Conservation (phyloP, 2,329 filamentous ascomycete genomes). For the Hypoxylon sp. region DNA sequence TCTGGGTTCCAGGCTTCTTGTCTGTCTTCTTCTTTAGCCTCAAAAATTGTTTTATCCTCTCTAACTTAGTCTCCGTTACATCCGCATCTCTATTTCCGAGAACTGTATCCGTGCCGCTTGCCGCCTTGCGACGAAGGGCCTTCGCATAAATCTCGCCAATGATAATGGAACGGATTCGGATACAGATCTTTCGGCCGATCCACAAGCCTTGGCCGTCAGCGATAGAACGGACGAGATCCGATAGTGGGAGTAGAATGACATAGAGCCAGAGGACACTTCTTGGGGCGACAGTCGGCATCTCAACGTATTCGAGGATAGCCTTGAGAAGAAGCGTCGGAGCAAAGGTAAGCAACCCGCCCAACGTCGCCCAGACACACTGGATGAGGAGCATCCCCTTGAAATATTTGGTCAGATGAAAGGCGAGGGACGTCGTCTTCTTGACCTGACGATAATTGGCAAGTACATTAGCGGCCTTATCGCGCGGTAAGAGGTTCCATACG, state of each 20-base stretch:
- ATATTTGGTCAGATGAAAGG: slow-evolving; percentile 84
- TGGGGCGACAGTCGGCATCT: slow-evolving; percentile 80
- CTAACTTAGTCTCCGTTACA: slow-evolving; percentile 57
- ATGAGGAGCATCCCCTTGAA: slow-evolving; percentile 82
- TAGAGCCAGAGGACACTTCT: slow-evolving; percentile 95
- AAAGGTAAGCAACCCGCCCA: slow-evolving; percentile 88
- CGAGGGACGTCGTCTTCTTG: slow-evolving; percentile 83
- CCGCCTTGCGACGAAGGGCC: slow-evolving; percentile 89
- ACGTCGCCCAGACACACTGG: slow-evolving; percentile 83
- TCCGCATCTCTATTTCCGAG: slow-evolving; percentile 70
- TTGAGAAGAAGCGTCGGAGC: slow-evolving; percentile 91
- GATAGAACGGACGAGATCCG: slow-evolving; percentile 84
- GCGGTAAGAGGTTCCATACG: slow-evolving; percentile 92
- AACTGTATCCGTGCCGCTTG: slow-evolving; percentile 79
- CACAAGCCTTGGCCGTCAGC: slow-evolving; percentile 89
- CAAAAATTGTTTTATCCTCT: slow-evolving; percentile 68
- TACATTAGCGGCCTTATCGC: slow-evolving; percentile 87
- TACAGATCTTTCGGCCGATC: slow-evolving; percentile 94
- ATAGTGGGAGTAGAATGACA: slow-evolving; percentile 88
- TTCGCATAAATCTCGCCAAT: slow-evolving; percentile 98
- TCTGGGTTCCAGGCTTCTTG: slow-evolving; percentile 59
- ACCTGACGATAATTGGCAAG: slow-evolving; percentile 86
- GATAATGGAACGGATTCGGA: slow-evolving; percentile 92
- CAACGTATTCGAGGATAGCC: slow-evolving; percentile 93
- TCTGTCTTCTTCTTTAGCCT: slow-evolving; percentile 71